phyloP scores from a whole-genome alignment of 176 grass and related monocot species.

The Triticum dicoccoides region DNA sequence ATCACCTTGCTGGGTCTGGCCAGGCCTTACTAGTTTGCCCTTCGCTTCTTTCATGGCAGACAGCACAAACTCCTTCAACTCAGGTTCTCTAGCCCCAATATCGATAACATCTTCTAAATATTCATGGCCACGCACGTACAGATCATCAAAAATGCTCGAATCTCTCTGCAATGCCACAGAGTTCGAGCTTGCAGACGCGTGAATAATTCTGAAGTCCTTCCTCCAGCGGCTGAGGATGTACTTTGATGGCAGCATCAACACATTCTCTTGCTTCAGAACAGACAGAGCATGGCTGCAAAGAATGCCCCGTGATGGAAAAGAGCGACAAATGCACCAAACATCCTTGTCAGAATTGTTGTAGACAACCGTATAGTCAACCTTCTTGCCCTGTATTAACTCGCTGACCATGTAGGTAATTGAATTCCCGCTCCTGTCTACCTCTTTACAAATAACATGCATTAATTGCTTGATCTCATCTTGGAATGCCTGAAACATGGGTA shows the following conservation, averaged over 20 bases:
- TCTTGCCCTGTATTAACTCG: slow-evolving; percentile 76
- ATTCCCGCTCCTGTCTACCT: slow-evolving; percentile 56
- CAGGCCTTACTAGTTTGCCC: slow-evolving; percentile 52
- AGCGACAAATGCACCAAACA: slow-evolving; percentile 86
- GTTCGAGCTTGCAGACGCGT: slow-evolving; percentile 29
- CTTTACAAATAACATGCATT: slow-evolving; percentile 84
- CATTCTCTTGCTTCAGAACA: slow-evolving; percentile 82
- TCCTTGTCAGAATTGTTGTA: slow-evolving; percentile 83
- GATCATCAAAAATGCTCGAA: slow-evolving; percentile 55
- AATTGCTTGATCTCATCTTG: slow-evolving; percentile 90
- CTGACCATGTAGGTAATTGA: slow-evolving; percentile 67
- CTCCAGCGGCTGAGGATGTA: slow-evolving; percentile 88
- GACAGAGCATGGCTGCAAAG: slow-evolving; percentile 88
- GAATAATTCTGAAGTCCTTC: slow-evolving; percentile 81
- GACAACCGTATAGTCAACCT: slow-evolving; percentile 78
- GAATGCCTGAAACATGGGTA: slow-evolving; percentile 86
- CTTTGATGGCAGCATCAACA: slow-evolving; percentile 66
- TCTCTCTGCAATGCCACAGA: slow-evolving; percentile 29
- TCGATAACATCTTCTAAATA: slow-evolving; percentile 75
- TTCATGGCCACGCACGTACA: slow-evolving; percentile 55
- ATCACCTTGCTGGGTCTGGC: slow-evolving; percentile 31
- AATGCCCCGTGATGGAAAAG: slow-evolving; percentile 86
- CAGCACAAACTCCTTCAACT: slow-evolving; percentile 81
- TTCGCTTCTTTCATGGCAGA: slow-evolving; percentile 71
- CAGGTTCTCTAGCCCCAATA: slow-evolving; percentile 75